Base-by-base conservation (phyloP, 1,139 yeast species). In the Scheffersomyces insectosa region DNA sequence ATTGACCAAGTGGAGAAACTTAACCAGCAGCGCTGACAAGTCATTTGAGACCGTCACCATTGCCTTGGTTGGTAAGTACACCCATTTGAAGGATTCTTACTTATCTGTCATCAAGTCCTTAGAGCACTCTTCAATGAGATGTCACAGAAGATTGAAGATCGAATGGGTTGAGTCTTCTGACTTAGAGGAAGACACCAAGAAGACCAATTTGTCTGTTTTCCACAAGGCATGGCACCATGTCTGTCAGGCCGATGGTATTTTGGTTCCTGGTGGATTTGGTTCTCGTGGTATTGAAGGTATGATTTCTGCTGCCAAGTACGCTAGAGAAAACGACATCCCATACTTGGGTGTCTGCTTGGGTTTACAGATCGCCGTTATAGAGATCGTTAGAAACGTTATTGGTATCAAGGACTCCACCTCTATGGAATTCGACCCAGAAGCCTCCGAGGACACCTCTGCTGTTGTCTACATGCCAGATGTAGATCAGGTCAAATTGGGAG, bases 241-340 rank as follows among this genome's bases (percentile, higher is more conserved):
- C 54, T 89, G 97, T 65, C 83, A 88, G 59, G 97, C 99, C 20
- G 97, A 95, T 66, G 99, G 99, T 68, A 88, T 95, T 52, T 79
- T 95, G 50, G 97, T 95, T 45, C 99, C 99, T 34, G 99, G 99
- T 61, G 99, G 99, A 2, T 95, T 95, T 62, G 99, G 99, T 49
- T 72, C 83, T 42, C 85, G 99, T 68, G 99, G 99, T 69, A 89
- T 90, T 49, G 98, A 93, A 72, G 99, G 99, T 60, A 95, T 95
- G 99, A 75, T 95, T 65, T 75, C 90, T 30, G 99, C 98, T 49
- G 96, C 98, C 43, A 86, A 88, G 66, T 95, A 96, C 84, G 99
- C 99, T 20, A 85, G 99, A 72, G 96, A 88, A 67, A 90, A 90
- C 71, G 79, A 85, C 59, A 80, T 90, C 44, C 99, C 99, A 42